Base-by-base conservation (phyloP, 768 basidiomycete genomes). In the Serendipita sp. region DNA sequence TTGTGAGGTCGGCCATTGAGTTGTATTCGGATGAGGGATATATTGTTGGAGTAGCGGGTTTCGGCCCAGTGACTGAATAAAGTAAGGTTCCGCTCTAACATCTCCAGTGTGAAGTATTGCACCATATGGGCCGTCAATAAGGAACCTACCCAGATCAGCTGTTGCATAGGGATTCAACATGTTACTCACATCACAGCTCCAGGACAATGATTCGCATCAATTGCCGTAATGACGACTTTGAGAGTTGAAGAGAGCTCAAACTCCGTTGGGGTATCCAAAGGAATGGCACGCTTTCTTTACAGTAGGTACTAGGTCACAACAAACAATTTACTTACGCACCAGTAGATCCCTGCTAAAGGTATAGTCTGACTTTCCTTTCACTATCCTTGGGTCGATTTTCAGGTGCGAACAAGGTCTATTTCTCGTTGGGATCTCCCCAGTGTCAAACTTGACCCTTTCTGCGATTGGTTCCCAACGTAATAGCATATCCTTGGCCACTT, bases 191-290 rank as follows among this genome's bases (percentile, higher is more conserved):
- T 95, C 46, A 91, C 86, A 0, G 92, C 86, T 0, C 94, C 94
- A 10, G 91, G 94, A 71, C 93, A 96, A 72, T 97, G 94, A 70
- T 96, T 96, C 0, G 94, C 94, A 70, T 94, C 89, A 5, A 96
- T 73, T 8, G 88, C 78, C 0, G 91, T 94, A 65, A 96, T 79
- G 0, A 79, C 84, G 8, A 95, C 85, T 2, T 71, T 73, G 68
- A 85, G 81, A 5, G 75, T 75, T 28, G 79, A 75, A 3, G 78
- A 80, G 16, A 94, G 72, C 41, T 84, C 81, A 35, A 85, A 77
- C 36, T 71, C 65, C 0, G 83, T 86, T 0, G 91, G 89, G 2
- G 78, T 79, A 65, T 91, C 78, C 63, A 88, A 70, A 0, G 83
- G 81, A 48, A 88, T 68, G 1, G 41, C 41, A 1, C 41, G 81